Evolutionary conservation across 352 stramenopile genomes (phyloP).

Genomic region (Globisporangium paddicum): DNA sequence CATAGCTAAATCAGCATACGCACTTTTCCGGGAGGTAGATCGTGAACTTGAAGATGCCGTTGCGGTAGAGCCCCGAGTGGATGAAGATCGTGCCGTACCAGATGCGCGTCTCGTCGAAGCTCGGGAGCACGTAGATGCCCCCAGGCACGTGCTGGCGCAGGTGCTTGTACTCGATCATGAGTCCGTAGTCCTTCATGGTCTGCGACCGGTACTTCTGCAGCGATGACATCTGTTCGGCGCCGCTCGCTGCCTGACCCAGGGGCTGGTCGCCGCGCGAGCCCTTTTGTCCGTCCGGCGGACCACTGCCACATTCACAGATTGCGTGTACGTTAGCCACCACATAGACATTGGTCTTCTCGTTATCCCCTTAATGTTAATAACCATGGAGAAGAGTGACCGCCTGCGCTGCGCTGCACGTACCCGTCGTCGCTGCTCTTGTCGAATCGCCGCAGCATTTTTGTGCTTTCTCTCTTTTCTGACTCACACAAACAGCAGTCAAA

Average conservation of each 20-base stretch:
- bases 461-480: slow-evolving; percentile 3
- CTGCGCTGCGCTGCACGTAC: slow-evolving; percentile 26
- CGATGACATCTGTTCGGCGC: slow-evolving; percentile 68
- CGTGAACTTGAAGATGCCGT: slow-evolving; percentile 97
- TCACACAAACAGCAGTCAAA: background rate
- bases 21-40: slow-evolving; percentile 78
- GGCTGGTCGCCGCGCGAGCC: slow-evolving; percentile 4
- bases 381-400: background rate
- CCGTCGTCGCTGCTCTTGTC: slow-evolving; percentile 41
- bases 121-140: slow-evolving; percentile 95
- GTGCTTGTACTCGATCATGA: slow-evolving; percentile 98
- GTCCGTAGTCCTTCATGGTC: slow-evolving; percentile 93
- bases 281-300: background rate
- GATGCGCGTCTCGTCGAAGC: slow-evolving; percentile 87
- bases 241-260: slow-evolving; percentile 8
- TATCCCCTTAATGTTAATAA: background rate
- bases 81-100: slow-evolving; percentile 97
- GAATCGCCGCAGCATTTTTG: slow-evolving; percentile 59
- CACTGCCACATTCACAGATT: background rate
- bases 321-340: background rate
- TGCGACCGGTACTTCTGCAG: slow-evolving; percentile 82
- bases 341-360: background rate
- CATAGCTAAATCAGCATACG: no score
- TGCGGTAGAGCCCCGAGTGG: slow-evolving; percentile 92
- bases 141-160: slow-evolving; percentile 92